phyloP scores from a whole-genome alignment of 1,284 basidiomycete species.

The Somion occarium region DNA sequence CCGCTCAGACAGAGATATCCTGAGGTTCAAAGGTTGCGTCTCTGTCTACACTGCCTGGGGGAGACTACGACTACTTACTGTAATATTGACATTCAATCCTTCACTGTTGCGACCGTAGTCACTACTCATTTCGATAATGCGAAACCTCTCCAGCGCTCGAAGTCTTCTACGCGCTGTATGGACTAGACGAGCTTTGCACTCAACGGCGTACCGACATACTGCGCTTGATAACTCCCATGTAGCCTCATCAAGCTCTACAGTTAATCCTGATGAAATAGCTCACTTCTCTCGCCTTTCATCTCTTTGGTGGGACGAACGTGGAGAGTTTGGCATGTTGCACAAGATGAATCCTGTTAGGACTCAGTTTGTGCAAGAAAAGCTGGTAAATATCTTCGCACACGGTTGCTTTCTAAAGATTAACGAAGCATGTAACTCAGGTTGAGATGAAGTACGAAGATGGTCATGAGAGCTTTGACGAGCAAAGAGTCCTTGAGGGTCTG shows the following conservation, averaged over 20 bases:
- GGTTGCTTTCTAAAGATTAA: background rate
- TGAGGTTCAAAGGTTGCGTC: too few species aligned
- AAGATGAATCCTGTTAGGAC: slow-evolving; percentile 94
- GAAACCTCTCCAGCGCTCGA: background rate
- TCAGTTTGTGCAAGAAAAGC: slow-evolving; percentile 81
- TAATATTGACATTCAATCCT: too few species aligned
- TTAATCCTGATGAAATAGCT: slow-evolving; percentile 82
- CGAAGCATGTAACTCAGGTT: slow-evolving; percentile 13
- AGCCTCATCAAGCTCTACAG: slow-evolving; percentile 29
- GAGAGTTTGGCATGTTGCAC: slow-evolving; percentile 89
- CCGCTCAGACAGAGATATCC: too few species aligned
- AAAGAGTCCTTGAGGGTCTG: slow-evolving; percentile 51
- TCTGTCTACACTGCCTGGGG: too few species aligned
- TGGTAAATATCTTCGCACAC: slow-evolving; percentile 28
- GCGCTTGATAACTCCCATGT: background rate
- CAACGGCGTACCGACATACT: background rate
- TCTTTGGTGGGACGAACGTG: slow-evolving; percentile 95
- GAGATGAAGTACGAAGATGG: slow-evolving; percentile 46
- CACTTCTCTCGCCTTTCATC: slow-evolving; percentile 91
- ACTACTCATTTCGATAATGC: too few species aligned
- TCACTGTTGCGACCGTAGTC: too few species aligned
- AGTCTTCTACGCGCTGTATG: background rate
- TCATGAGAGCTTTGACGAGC: slow-evolving; percentile 25
- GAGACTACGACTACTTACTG: too few species aligned
- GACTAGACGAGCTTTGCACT: background rate